phyloP scores from a whole-genome alignment of 805 yeast genomes.

The Metschnikowia arizonensis region DNA sequence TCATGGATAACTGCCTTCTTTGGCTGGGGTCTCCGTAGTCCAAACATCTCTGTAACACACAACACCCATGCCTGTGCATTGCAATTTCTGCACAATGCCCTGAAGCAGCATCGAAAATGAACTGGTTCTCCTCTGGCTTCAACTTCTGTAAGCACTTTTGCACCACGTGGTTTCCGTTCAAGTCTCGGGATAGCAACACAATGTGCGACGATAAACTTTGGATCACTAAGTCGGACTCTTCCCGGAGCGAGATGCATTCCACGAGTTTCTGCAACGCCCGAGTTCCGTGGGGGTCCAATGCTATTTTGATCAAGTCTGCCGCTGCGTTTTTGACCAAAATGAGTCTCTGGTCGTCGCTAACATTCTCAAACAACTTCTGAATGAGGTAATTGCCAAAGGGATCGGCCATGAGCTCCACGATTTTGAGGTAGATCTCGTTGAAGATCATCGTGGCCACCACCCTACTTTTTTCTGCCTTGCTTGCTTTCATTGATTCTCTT shows the following conservation, averaged over 20 bases:
- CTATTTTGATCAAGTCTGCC: slow-evolving; percentile 70
- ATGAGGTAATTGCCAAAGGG: slow-evolving; percentile 97
- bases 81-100: slow-evolving; percentile 74
- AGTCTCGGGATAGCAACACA: slow-evolving; percentile 75
- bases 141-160: slow-evolving; percentile 85
- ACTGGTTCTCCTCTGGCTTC: slow-evolving; percentile 65
- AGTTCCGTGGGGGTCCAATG: slow-evolving; percentile 93
- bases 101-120: slow-evolving; percentile 83
- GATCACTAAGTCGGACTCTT: slow-evolving; percentile 66
- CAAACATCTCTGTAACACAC: slow-evolving; percentile 63
- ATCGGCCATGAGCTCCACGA: slow-evolving; percentile 86
- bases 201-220: slow-evolving; percentile 63
- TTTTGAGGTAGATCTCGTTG: slow-evolving; percentile 70
- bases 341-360: slow-evolving; percentile 65
- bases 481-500: slow-evolving; percentile 25
- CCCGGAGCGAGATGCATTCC: slow-evolving; percentile 68
- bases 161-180: slow-evolving; percentile 95
- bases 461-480: slow-evolving; percentile 21
- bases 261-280: slow-evolving; percentile 90
- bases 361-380: slow-evolving; percentile 82
- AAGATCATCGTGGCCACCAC: slow-evolving; percentile 71
- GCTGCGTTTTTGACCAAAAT: slow-evolving; percentile 67
- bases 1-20: slow-evolving; percentile 58
- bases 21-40: slow-evolving; percentile 80
- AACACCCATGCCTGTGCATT: slow-evolving; percentile 92